phyloP scores from a whole-genome alignment of 2,329 filamentous ascomycete genomes.

The Phoma sp. region DNA sequence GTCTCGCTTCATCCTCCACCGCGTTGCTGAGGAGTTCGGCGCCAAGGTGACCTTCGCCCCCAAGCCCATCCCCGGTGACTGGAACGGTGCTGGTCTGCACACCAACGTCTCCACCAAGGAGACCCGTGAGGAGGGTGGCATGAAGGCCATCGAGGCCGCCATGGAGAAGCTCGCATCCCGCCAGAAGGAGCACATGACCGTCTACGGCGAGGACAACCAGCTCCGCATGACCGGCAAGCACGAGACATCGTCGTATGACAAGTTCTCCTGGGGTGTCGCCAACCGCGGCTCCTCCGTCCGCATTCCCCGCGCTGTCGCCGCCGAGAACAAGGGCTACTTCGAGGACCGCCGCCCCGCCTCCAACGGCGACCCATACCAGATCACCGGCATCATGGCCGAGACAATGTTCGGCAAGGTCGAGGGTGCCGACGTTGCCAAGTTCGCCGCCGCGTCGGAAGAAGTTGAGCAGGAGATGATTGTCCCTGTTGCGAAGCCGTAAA shows the following conservation, averaged over 20 bases:
- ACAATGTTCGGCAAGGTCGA: constrained; percentile 64
- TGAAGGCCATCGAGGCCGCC: constrained; percentile 90
- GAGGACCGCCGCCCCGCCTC: constrained; percentile 74
- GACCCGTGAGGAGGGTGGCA: constrained; percentile 90
- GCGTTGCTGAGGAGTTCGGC: constrained; percentile 95
- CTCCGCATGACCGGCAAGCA: constrained; percentile 90
- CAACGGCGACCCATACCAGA: constrained; percentile 88
- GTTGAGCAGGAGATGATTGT: constrained; percentile 47
- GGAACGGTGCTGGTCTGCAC: constrained; percentile 96
- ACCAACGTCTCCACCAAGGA: constrained; percentile 90
- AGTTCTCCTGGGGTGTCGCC: constrained; percentile 92
- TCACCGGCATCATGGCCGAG: constrained; percentile 81
- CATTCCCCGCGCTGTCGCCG: constrained; percentile 83
- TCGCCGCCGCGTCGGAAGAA: constrained; percentile 43
- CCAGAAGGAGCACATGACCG: constrained; percentile 72
- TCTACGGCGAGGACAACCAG: constrained; percentile 96
- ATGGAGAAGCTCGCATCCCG: constrained; percentile 62
- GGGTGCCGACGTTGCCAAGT: constrained; percentile 55
- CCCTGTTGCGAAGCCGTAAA: constrained; percentile 38
- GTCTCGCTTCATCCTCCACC: constrained; percentile 85
- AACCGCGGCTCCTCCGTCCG: constrained; percentile 95
- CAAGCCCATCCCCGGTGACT: constrained; percentile 94
- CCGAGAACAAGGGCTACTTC: constrained; percentile 94
- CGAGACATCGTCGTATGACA: constrained; percentile 93
- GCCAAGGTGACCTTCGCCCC: constrained; percentile 94